Evolutionary conservation across 2,329 filamentous ascomycete genomes (phyloP).

Genomic region (Clonostachys byssicola): DNA sequence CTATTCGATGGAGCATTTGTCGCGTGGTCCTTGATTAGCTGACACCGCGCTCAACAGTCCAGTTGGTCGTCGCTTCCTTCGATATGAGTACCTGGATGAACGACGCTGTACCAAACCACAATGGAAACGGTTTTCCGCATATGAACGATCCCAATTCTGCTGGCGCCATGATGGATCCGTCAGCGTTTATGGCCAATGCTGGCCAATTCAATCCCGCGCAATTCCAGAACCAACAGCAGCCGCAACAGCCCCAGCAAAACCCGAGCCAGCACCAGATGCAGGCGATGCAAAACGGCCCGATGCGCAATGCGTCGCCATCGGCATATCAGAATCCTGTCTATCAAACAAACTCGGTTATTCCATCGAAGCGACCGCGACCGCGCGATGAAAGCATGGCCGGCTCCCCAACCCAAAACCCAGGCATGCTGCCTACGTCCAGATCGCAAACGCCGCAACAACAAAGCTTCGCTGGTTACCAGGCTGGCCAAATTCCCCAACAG

Average conservation of each 20-base stretch:
- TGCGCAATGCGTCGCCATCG: conserved; percentile 77
- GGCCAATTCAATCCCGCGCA: conserved; percentile 58
- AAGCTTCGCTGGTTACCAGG: conserved; percentile 67
- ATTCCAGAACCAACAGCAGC: conserved; percentile 39
- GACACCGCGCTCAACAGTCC: conserved; percentile 33
- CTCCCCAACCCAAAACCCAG: conserved; percentile 73
- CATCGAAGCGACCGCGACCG: conserved; percentile 81
- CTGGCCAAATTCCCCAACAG: conserved; percentile 56
- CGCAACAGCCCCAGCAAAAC: conserved; percentile 11
- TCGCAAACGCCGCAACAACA: conserved; percentile 84
- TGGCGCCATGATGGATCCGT: conserved; percentile 61
- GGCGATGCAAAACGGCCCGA: conserved; percentile 75
- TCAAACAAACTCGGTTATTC: conserved; percentile 81
- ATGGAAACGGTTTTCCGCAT: conserved; percentile 65
- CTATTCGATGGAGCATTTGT: conserved; percentile 32
- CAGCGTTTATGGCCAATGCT: conserved; percentile 57
- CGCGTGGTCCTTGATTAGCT: conserved; percentile 33
- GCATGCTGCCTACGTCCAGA: conserved; percentile 75
- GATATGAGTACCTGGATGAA: conserved; percentile 73
- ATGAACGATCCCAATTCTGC: conserved; percentile 57
- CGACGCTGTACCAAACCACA: conserved; percentile 65
- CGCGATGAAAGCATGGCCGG: conserved; percentile 80
- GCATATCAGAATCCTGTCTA: conserved; percentile 71
- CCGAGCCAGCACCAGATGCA: conserved; percentile 41
- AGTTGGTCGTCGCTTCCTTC: conserved; percentile 18